Evolutionary conservation across 495 filamentous ascomycete species (phyloP), one percentile per base, ranked within the genome.

Genomic region (Podospora comata): DNA sequence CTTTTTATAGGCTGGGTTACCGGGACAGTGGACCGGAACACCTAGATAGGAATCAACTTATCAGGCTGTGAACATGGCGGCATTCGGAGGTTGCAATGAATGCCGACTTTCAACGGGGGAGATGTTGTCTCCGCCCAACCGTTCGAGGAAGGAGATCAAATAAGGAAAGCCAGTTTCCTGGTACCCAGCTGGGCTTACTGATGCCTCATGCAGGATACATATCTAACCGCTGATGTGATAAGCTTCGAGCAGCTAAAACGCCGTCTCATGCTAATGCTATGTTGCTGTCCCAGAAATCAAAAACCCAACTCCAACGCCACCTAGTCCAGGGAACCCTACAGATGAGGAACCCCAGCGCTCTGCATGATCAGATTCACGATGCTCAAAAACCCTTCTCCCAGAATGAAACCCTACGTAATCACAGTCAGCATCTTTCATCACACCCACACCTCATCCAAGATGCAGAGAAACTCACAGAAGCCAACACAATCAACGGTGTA

Each of bases 361-460:
- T 96, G 92, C 73, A 99, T 84, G 11, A 90, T 75, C 67, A 99
- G 79, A 73, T 97, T 97, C 34, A 95, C 84, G 73, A 99, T 97
- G 74, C 95, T 98, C 65, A 97, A 76, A 69, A 98, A 87, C 0
- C 96, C 96, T 77, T 99, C 96, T 6, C 96, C 96, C 23, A 99
- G 79, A 70, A 99, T 97, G 65, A 98, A 85, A 2, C 96, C 92
- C 79, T 86, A 54, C 1, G 3, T 55, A 9, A 18, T 20, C 23
- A n/a, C 20, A 15, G 65, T 72, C 34, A 71, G 65, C 57, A 32
- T 60, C 44, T 3, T 5, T 1, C 28, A 57, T 39, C 27, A 16
- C 34, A 53, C n/a, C 27, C 23, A 66, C 34, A 64, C 16, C 54
- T 59, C 6, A 32, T 23, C 23, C 23, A 19, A 34, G 60, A 16